Base-by-base conservation (phyloP, 352 stramenopile genomes). In the Globisporangium paroecandrum region DNA sequence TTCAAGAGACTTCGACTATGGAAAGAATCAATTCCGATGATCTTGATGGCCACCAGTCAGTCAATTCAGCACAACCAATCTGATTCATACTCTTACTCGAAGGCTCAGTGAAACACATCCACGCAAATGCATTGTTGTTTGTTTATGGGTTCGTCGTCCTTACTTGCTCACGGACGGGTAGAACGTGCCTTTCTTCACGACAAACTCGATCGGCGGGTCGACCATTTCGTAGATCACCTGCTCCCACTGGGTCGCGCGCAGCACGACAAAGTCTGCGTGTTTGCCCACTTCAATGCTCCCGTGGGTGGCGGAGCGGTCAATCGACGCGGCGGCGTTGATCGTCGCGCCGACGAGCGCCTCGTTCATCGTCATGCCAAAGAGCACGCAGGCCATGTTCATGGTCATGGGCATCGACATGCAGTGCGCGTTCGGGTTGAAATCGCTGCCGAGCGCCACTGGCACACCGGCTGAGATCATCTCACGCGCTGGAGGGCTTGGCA, bases 361-460 rank as follows among this genome's bases (percentile, higher is more conserved):
- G 57, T 89, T 89, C 85, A 95, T 91, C 58, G 84, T 94, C 87
- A 95, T 89, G 36, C 79, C 76, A 64, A 95, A 90, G 29, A 85
- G 77, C 71, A 93, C 83, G 71, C 87, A 95, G 6, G 82, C 81
- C 82, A 94, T 91, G 75, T 95, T 92, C 87, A 95, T 95, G 41
- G 85, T 92, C 62, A 94, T 77, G 24, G 87, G 76, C 87, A 95
- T 94, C 63, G 85, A 95, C 55, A 95, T 65, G 62, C 85, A 95
- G 75, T 95, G 85, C 9, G 87, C 87, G 68, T 94, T 95, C 64
- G 87, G 85, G 69, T 95, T 94, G 73, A 89, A 95, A 70, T 95
- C 87, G 41, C 81, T 91, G 46, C 85, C 87, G 10, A 95, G 82
- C 27, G 87, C 87, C 20, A 94, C 77, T 0, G 84, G 83, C 53